Conservation (phyloP, 2,329 filamentous ascomycete genomes). For the Alternaria hordeiaustralica region DNA sequence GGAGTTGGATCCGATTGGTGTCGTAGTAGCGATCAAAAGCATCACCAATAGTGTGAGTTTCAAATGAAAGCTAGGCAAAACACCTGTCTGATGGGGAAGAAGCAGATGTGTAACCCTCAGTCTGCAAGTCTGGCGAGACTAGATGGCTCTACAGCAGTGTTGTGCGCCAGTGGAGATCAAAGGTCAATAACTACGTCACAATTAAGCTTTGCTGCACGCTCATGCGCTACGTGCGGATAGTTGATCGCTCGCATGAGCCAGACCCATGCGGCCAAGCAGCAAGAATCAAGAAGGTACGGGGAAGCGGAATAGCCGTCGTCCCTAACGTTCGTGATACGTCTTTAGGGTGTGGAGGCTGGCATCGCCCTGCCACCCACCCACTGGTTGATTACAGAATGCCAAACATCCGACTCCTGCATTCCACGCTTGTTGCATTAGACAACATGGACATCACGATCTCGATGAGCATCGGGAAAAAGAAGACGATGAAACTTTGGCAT, state of each 20-base stretch:
- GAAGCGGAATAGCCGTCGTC: background rate
- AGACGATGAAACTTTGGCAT: background rate
- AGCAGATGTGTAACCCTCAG: background rate
- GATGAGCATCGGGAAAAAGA: conserved; percentile 12
- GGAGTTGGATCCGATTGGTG: background rate
- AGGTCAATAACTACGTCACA: background rate
- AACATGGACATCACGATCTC: background rate
- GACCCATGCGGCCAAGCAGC: background rate
- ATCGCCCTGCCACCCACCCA: background rate
- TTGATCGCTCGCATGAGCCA: background rate
- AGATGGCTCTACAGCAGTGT: background rate
- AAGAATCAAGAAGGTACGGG: background rate
- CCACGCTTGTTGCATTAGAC: background rate
- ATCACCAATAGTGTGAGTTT: background rate
- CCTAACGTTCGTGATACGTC: background rate
- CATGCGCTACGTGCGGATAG: background rate
- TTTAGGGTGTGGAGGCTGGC: background rate
- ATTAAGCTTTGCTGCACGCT: background rate
- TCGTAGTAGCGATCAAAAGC: background rate
- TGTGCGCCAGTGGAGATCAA: background rate
- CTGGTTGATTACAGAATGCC: background rate
- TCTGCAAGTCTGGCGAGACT: background rate
- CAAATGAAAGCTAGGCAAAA: background rate
- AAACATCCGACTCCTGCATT: background rate
- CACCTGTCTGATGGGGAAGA: background rate